Evolutionary conservation across 192 early-diverging fungal genomes (phyloP).

Genomic region (Chytriomyces sp.): DNA sequence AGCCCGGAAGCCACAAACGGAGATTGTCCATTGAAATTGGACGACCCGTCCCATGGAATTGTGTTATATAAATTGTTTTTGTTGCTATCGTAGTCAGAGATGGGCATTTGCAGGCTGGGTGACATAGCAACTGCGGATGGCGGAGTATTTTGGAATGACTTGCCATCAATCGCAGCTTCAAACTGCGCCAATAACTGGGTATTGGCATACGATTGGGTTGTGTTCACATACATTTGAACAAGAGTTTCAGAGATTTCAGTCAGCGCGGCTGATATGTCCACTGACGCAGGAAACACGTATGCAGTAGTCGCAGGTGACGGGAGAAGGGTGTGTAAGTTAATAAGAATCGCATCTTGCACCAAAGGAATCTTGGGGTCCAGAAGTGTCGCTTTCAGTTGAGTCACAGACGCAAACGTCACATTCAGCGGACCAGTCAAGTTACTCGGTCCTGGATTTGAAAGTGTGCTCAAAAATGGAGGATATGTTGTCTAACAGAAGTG

Average conservation of each 20-base stretch:
- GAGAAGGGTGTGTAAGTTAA: background rate
- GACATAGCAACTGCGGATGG: constrained; percentile 5
- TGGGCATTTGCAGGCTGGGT: background rate
- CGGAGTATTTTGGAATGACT: background rate
- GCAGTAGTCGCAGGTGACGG: background rate
- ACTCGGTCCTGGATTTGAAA: background rate
- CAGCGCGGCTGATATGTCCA: background rate
- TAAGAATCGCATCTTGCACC: background rate
- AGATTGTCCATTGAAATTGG: background rate
- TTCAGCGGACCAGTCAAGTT: background rate
- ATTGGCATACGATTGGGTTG: no score
- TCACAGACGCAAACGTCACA: background rate
- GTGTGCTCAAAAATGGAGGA: constrained; percentile 2
- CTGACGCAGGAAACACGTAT: background rate
- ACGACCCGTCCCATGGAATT: constrained; percentile 8
- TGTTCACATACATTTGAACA: no score
- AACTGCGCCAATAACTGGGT: no score
- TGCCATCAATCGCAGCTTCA: no score
- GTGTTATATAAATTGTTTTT: background rate
- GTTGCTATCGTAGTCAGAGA: background rate
- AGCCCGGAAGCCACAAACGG: constrained; percentile 3
- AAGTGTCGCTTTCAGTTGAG: no score
- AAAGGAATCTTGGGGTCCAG: background rate
- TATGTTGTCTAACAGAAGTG: no score
- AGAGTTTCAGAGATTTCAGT: background rate